Base-by-base conservation (phyloP, 2,329 filamentous ascomycete species). In the Pestalotiopsis sp. region DNA sequence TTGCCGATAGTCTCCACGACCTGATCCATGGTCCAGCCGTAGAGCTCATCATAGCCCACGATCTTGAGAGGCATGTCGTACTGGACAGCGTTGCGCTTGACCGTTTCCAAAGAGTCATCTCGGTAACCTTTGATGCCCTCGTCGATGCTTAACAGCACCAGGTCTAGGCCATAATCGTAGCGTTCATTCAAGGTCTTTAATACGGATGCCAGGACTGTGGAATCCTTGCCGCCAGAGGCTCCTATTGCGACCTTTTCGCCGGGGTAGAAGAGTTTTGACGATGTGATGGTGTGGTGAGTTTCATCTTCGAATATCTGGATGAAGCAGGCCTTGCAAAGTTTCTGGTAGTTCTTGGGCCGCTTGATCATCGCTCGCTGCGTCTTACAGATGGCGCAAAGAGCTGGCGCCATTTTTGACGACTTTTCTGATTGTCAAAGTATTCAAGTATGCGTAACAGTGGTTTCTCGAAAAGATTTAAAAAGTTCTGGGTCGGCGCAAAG, bases 21-120 rank as follows among this genome's bases (percentile, higher is more conserved):
- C 77, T 98, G 94, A 77, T 99, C 96, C 96, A 99, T 99, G 1
- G 95, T 98, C 96, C 96, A 99, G 9, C 95, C 96, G 79, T 99
- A 99, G 11, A 99, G 85, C 76, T 98, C 93, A 66, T 91, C 92
- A 76, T 99, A 99, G 64, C 95, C 94, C 64, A 99, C 90, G 68
- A 99, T 97, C 74, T 94, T 93, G 63, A 99, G 83, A 0, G 93
- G 90, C 92, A 99, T 97, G 1, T 92, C 90, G 81, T 98, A 98
- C 80, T 98, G 94, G 13, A 88, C 80, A 0, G 95, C 93, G 80
- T 99, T 98, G 69, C 95, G 87, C 86, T 98, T 98, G 60, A 99
- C 96, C 0, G 96, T 98, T 81, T 98, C 95, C 20, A 99, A 84
- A 63, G 93, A 97, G 81, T 99, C 96, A 78, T 99, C 97, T 70